Evolutionary conservation across 345 rosid species (phyloP).

Genomic region (Erodium maritimum): DNA sequence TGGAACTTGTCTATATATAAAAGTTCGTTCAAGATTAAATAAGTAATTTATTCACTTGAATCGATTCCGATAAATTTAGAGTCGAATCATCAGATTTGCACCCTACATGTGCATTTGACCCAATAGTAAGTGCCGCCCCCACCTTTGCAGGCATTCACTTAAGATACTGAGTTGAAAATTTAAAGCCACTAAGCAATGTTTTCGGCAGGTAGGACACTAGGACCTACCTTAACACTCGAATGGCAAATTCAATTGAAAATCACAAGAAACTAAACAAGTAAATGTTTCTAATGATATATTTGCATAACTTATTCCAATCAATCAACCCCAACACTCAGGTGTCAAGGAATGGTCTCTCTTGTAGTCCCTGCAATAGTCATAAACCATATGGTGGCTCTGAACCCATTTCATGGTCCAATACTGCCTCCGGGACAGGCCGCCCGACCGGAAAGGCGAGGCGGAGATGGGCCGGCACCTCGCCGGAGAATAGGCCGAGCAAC

Average conservation of each 20-base stretch:
- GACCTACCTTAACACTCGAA: too few relatives aligned
- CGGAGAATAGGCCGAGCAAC: slow-evolving; percentile 31
- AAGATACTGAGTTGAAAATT: too few relatives aligned
- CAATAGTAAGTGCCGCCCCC: too few relatives aligned
- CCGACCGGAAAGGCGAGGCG: slow-evolving; percentile 19
- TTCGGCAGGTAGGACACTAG: slow-evolving; percentile 30
- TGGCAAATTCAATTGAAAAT: slow-evolving; percentile 1
- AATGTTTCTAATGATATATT: background rate
- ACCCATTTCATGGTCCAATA: slow-evolving; percentile 56
- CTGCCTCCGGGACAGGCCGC: slow-evolving; percentile 47
- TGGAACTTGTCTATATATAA: too few relatives aligned
- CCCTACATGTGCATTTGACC: too few relatives aligned
- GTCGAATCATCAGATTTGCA: too few relatives aligned
- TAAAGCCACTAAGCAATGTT: too few relatives aligned
- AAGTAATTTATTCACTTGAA: too few relatives aligned
- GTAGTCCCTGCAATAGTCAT: slow-evolving; percentile 74
- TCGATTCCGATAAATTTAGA: too few relatives aligned
- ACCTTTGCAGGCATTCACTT: too few relatives aligned
- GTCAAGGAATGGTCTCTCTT: slow-evolving; percentile 55
- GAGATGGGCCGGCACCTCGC: slow-evolving; percentile 44
- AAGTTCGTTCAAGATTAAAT: too few relatives aligned
- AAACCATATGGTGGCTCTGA: slow-evolving; percentile 57
- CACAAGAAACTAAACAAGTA: background rate
- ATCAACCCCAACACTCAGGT: slow-evolving; percentile 79
- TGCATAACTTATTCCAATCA: too few relatives aligned